Evolutionary conservation across 306 rosid genomes (phyloP).

Genomic region (Rosa chinensis): DNA sequence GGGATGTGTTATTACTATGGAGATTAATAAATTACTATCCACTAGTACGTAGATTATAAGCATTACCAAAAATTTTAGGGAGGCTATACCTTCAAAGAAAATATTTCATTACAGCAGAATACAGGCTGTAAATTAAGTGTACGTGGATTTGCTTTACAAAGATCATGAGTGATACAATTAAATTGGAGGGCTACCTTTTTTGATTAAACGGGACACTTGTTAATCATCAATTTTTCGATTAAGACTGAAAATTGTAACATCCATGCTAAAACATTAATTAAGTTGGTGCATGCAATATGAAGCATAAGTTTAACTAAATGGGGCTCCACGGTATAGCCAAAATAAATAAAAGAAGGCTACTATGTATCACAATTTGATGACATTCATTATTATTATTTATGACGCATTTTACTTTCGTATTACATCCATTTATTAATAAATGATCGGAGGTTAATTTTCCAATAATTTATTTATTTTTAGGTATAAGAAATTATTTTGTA

Average conservation of each 20-base stretch:
- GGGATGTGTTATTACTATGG: not conserved
- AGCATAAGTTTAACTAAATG: not conserved
- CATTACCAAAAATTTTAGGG: not conserved
- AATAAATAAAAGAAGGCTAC: constrained; percentile 5
- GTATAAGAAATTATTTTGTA: too few relatives aligned
- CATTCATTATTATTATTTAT: too few relatives aligned
- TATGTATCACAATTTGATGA: not conserved
- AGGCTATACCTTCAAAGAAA: not conserved
- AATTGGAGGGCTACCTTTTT: not conserved
- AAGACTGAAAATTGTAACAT: not conserved
- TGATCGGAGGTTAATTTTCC: too few relatives aligned
- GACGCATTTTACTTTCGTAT: not conserved
- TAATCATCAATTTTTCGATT: not conserved
- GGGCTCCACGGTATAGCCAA: constrained; percentile 18
- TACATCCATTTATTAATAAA: too few relatives aligned
- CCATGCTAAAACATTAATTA: not conserved
- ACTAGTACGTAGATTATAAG: constrained; percentile 4
- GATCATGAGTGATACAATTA: not conserved
- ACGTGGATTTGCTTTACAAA: not conserved
- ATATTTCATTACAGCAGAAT: not conserved
- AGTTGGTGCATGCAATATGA: not conserved
- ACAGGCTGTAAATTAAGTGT: constrained; percentile 17
- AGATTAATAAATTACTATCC: not conserved
- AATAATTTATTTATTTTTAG: too few relatives aligned
- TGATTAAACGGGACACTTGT: not conserved